Evolutionary conservation across 176 grass and related monocot genomes (phyloP).

Genomic region (Musa itinerans): DNA sequence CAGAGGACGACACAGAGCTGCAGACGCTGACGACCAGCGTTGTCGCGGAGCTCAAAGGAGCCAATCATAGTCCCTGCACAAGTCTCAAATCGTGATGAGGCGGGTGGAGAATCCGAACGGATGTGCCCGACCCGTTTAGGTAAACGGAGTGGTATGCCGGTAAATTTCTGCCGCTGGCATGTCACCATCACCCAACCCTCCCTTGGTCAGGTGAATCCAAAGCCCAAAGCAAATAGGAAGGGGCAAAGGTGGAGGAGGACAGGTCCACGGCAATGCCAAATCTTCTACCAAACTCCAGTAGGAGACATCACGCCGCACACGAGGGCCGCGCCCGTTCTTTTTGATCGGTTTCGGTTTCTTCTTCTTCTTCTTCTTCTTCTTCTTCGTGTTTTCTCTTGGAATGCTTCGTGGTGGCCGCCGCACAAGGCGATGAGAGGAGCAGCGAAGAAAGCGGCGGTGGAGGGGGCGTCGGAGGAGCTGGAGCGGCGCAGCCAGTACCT

Average conservation of each 20-base stretch:
- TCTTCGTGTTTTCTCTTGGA: neutral
- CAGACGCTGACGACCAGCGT: too few relatives aligned
- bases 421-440: neutral
- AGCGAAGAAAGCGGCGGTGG: constrained; percentile 14
- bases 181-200: neutral
- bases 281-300: too few relatives aligned
- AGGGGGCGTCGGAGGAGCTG: constrained; percentile 26
- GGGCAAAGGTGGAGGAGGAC: neutral
- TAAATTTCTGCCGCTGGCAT: neutral
- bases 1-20: too few relatives aligned
- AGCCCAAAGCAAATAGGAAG: neutral
- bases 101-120: too few relatives aligned
- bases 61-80: too few relatives aligned
- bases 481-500: constrained; percentile 52
- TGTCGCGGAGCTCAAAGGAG: too few relatives aligned
- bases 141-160: neutral
- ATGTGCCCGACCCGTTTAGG: too few relatives aligned
- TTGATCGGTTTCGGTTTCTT: neutral
- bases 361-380: neutral
- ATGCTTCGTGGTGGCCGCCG: neutral
- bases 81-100: too few relatives aligned
- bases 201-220: neutral
- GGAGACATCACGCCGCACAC: neutral
- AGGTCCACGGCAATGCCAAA: too few relatives aligned
- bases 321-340: neutral